Conservation (phyloP, 1,139 yeast genomes). For the Hyphopichia pseudoburtonii region DNA sequence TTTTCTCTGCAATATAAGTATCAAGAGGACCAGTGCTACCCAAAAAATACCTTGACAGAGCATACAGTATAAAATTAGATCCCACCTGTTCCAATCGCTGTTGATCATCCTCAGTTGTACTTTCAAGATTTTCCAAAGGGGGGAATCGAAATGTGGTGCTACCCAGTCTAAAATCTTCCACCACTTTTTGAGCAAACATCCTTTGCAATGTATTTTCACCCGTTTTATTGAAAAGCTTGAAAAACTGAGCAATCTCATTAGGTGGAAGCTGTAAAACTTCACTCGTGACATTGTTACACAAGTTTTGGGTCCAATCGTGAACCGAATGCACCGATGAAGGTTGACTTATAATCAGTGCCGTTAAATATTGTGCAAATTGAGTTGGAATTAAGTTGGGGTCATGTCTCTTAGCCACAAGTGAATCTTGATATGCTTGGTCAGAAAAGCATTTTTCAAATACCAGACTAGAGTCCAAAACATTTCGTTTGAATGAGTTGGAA, state of each 20-base stretch:
- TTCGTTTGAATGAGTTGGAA: background rate
- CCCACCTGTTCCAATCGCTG: too few species aligned
- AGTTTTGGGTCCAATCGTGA: background rate
- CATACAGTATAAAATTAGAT: too few species aligned
- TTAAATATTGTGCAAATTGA: conserved; percentile 2
- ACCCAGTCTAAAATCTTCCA: too few species aligned
- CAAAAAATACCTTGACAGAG: too few species aligned
- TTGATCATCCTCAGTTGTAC: too few species aligned
- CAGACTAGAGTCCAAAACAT: background rate
- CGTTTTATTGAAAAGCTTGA: background rate
- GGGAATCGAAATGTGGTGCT: too few species aligned
- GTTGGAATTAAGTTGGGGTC: background rate
- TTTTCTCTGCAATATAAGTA: too few species aligned
- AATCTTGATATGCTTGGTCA: background rate
- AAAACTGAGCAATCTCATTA: background rate
- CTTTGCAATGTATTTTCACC: too few species aligned
- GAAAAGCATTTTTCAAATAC: background rate
- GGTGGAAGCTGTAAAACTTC: background rate
- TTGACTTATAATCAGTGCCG: background rate
- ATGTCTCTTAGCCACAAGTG: background rate
- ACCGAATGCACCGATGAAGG: background rate
- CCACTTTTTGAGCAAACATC: too few species aligned
- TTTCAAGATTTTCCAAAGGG: too few species aligned
- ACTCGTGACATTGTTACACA: background rate
- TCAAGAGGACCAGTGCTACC: too few species aligned